Base-by-base conservation (phyloP, 2,329 filamentous ascomycete species). In the Verticillium klebahnii region DNA sequence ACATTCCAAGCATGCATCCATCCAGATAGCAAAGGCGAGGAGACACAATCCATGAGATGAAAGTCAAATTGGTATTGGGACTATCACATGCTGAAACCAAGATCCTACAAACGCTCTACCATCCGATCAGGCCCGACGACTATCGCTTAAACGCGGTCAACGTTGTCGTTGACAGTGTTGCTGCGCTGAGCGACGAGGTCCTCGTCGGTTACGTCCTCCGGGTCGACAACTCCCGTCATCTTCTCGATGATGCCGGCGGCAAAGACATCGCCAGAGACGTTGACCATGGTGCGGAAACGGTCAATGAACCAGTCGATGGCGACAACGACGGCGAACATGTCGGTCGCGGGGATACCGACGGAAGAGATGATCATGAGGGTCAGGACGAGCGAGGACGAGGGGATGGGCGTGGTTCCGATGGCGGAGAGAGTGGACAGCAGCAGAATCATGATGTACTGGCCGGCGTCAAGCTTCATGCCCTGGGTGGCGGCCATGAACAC, bases 291-390 rank as follows among this genome's bases (percentile, higher is more conserved):
- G 15, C 82, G 74, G 75, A 84, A 84, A 32, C 82, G 78, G 69
- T 84, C 82, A n/a, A 83, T 72, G 69, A 84, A 78, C 82, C 81
- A 84, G 64, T 83, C 81, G 55, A 84, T 83, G 29, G 80, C 81
- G 2, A 83, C 77, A 15, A 84, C 79, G 50, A 84, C 80, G 25
- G 77, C 81, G 64, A 80, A 83, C 80, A 82, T 82, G 19, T 74
- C 77, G 0, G 78, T 82, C 37, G 82, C 69, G 1, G 75, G 73
- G 1, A 83, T 74, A 15, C 77, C 73, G 59, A 83, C 74, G 8
- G 74, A 74, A 25, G 74, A 71, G 11, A 80, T 77, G 64, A 84
- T 83, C 80, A 84, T 82, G 65, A 82, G 72, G 2, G 78, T 78
- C 15, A 84, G 72, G 3, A 84, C 82, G 2, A 84, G 73, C 19